Base-by-base conservation (phyloP, 805 yeast species). In the Nakazawaea laoshanensis region DNA sequence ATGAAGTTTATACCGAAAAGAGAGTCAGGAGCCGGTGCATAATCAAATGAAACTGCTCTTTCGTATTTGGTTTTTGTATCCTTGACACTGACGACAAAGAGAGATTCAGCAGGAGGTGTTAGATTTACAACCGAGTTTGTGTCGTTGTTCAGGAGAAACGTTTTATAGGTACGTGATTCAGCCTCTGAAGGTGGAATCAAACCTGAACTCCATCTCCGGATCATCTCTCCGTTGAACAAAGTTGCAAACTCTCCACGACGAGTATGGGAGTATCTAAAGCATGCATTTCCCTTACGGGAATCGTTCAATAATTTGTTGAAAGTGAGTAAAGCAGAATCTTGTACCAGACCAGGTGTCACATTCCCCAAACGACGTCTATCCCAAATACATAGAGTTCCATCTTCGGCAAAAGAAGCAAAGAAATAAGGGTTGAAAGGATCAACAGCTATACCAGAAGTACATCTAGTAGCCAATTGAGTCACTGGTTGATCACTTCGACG, bases 31-130 rank as follows among this genome's bases (percentile, higher is more conserved):
- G 70, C 74, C 1, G 78, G 75, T n/a, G 77, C 71, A 50, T 86
- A 87, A 52, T 87, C 96, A 55, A 80, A 87, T 0, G 95, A 78
- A 1, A 81, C 75, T 1, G 87, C 94, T 43, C 88, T 67, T 42
- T 87, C 95, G 46, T 70, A 77, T 34, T 79, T 82, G 0, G 94
- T 78, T 38, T 70, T 71, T 8, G 74, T 72, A 50, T 86, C 95
- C 29, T 73, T 63, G 2, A 86, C 95, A 24, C 73, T 64, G 1
- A 92, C 70, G 1, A 85, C 87, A 53, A 85, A 86, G 21, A 82
- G 52, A 3, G 77, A 65, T 24, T 81, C 85, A 14, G 62, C 61
- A 5, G 53, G 56, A 13, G 29, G 37, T 4, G 26, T 3, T 18
- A 34, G 25, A 16, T 40, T 3, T 42, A 11, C 6, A 41, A 21